Evolutionary conservation across 2,329 filamentous ascomycete genomes (phyloP).

Genomic region (Periconia sp.): DNA sequence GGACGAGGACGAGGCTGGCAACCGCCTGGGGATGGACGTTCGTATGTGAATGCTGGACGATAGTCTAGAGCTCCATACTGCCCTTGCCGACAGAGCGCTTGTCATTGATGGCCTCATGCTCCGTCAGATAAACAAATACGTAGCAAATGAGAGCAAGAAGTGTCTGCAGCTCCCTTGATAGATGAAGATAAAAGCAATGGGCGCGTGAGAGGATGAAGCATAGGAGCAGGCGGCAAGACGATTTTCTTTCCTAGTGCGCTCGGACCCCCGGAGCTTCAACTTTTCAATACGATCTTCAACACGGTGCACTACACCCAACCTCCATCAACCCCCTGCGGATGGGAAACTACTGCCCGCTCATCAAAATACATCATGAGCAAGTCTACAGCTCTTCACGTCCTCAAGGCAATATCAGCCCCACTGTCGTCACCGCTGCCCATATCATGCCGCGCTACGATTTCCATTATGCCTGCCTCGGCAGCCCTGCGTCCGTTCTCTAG

Average conservation of each 20-base stretch:
- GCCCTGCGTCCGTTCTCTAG: slow-evolving; percentile 38
- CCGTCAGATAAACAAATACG: slow-evolving; percentile 8
- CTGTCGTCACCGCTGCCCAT: slow-evolving; percentile 24
- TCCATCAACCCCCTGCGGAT: not conserved
- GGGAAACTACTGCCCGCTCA: slow-evolving; percentile 4
- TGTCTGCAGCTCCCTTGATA: not conserved
- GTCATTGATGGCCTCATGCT: slow-evolving; percentile 50
- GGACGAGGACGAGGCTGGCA: slow-evolving; percentile 37
- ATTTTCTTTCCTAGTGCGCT: slow-evolving; percentile 27
- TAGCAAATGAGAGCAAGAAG: not conserved
- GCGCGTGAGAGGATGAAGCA: slow-evolving; percentile 22
- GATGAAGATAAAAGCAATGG: slow-evolving; percentile 11
- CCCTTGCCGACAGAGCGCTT: slow-evolving; percentile 44
- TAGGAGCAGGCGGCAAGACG: slow-evolving; percentile 15
- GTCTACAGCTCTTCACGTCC: slow-evolving; percentile 26
- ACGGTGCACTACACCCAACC: too few species aligned
- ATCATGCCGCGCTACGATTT: slow-evolving; percentile 39
- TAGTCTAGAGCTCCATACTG: slow-evolving; percentile 43
- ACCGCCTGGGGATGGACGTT: slow-evolving; percentile 52
- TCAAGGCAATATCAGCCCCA: slow-evolving; percentile 20
- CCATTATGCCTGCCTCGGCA: slow-evolving; percentile 11
- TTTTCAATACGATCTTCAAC: slow-evolving; percentile 14
- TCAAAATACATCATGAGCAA: slow-evolving; percentile 24
- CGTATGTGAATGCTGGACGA: slow-evolving; percentile 46
- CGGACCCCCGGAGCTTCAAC: slow-evolving; percentile 22